A percentile compares a stretch with the other conserved stretches of the same genome.
phyloP scores from a whole-genome alignment of 257 asterid species.

The Echites panduratus region DNA sequence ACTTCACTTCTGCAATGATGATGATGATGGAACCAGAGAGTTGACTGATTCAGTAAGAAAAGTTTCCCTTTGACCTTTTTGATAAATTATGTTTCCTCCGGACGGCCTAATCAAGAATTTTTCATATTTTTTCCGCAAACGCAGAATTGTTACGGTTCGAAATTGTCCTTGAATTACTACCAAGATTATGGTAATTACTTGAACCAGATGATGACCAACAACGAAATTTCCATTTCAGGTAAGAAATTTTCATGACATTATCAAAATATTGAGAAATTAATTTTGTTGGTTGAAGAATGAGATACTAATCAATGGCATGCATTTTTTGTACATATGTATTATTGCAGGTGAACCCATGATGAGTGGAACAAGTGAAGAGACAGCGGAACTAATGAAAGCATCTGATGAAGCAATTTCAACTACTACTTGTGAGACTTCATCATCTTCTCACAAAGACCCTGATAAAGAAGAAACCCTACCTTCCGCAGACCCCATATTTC shows the following conservation, averaged over 20 bases:
- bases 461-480: conserved; percentile 32
- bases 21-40: conserved; percentile 13
- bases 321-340: no score
- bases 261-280: no score
- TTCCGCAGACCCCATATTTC: conserved; percentile 32
- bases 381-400: conserved; percentile 31
- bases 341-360: conserved; percentile 18
- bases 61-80: neutral
- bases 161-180: conserved; percentile 20
- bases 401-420: conserved; percentile 39
- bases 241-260: neutral
- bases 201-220: conserved; percentile 28
- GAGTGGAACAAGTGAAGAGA: conserved; percentile 24
- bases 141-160: conserved; percentile 26
- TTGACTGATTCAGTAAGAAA: conserved; percentile 19
- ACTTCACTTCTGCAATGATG: conserved; percentile 29
- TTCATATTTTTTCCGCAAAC: neutral
- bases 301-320: neutral
- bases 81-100: neutral
- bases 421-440: conserved; percentile 32
- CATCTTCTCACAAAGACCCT: conserved; percentile 36
- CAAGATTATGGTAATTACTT: conserved; percentile 25
- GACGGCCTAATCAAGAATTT: conserved; percentile 1
- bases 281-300: no score
- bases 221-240: conserved; percentile 29